Evolutionary conservation across 108 stramenopile species (phyloP).

Genomic region (Seminavis robusta): DNA sequence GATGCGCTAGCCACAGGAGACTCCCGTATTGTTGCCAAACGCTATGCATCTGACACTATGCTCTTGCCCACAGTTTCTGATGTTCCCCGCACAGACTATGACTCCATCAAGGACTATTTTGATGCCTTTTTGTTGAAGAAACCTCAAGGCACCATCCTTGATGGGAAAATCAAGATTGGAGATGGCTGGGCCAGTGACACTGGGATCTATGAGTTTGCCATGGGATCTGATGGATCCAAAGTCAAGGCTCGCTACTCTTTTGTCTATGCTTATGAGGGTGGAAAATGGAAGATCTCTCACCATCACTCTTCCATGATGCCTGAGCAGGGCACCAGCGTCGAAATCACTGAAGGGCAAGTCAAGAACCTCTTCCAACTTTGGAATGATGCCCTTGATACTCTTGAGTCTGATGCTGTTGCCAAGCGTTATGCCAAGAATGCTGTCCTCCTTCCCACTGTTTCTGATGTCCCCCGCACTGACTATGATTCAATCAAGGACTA

Average conservation of each 20-base stretch:
- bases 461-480: slow-evolving; percentile 39
- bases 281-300: slow-evolving; percentile 61
- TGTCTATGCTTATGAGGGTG: slow-evolving; percentile 38
- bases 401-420: slow-evolving; percentile 45
- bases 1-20: slow-evolving; percentile 60
- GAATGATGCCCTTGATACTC: slow-evolving; percentile 61
- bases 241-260: slow-evolving; percentile 46
- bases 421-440: slow-evolving; percentile 41
- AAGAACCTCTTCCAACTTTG: slow-evolving; percentile 46
- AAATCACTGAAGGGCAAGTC: slow-evolving; percentile 39
- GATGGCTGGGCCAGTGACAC: slow-evolving; percentile 35
- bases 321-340: slow-evolving; percentile 22
- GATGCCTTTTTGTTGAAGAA: slow-evolving; percentile 49
- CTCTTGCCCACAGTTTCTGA: slow-evolving; percentile 61
- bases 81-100: slow-evolving; percentile 47
- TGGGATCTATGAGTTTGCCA: slow-evolving; percentile 44
- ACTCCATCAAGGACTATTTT: slow-evolving; percentile 63
- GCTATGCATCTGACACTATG: slow-evolving; percentile 44
- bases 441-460: slow-evolving; percentile 41
- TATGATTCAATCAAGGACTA: slow-evolving; percentile 39
- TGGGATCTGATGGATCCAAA: slow-evolving; percentile 31
- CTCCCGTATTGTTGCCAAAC: slow-evolving; percentile 45
- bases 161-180: slow-evolving; percentile 52
- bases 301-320: slow-evolving; percentile 52
- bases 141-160: slow-evolving; percentile 55